Evolutionary conservation across 371 early-diverging fungal species (phyloP).

Genomic region (Mucor lusitanicus): DNA sequence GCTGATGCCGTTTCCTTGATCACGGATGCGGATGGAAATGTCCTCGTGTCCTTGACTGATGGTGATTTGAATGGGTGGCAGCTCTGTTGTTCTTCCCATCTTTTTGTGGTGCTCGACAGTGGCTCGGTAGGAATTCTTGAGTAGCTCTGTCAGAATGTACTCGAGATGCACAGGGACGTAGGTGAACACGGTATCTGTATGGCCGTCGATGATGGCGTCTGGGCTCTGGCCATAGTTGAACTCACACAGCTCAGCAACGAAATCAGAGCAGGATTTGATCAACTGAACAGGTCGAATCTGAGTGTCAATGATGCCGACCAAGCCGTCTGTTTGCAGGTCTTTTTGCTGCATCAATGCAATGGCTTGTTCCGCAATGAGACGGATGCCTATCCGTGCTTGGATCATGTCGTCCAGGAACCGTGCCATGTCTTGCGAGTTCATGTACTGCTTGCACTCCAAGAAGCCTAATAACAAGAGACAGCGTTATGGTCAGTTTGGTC

Average conservation of each 20-base stretch:
- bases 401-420: slow-evolving; percentile 90
- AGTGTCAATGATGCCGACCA: slow-evolving; percentile 90
- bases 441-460: slow-evolving; percentile 77
- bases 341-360: slow-evolving; percentile 76
- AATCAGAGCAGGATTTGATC: slow-evolving; percentile 66
- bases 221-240: slow-evolving; percentile 89
- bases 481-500: too few relatives aligned
- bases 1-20: slow-evolving; percentile 93
- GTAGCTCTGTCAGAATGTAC: slow-evolving; percentile 90
- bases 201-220: slow-evolving; percentile 76
- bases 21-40: slow-evolving; percentile 87
- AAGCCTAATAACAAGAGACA: too few relatives aligned
- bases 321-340: slow-evolving; percentile 34
- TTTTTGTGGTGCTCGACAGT: slow-evolving; percentile 80
- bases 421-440: slow-evolving; percentile 72
- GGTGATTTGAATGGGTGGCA: slow-evolving; percentile 86
- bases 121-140: slow-evolving; percentile 93
- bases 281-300: slow-evolving; percentile 68
- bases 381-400: slow-evolving; percentile 92
- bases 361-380: slow-evolving; percentile 93
- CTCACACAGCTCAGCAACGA: slow-evolving; percentile 88
- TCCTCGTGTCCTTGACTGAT: slow-evolving; percentile 78
- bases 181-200: slow-evolving; percentile 75
- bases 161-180: slow-evolving; percentile 96
- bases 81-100: slow-evolving; percentile 27